These are phyloP conservation scores for Eurotiales sp. DNA, from an alignment of 2,329 filamentous ascomycete species.

Conservation along the genomic window DNA sequence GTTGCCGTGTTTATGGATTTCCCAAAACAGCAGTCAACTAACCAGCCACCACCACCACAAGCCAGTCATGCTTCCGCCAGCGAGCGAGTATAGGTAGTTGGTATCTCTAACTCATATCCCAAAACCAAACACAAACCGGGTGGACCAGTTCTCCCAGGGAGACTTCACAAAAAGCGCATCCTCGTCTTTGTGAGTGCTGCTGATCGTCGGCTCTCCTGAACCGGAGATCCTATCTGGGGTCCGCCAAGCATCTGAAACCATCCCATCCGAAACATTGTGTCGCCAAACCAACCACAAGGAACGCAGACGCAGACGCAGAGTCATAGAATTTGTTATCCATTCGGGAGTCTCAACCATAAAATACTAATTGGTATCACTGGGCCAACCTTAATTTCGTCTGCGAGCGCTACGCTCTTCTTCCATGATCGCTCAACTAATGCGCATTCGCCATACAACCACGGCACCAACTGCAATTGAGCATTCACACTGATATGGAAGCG, in stretches of 20 bases:
- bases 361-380: slow-evolving; percentile 1
- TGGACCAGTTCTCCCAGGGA: background rate
- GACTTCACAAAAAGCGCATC: background rate
- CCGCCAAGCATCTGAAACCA: slow-evolving; percentile 7
- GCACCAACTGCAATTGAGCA: background rate
- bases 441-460: slow-evolving; percentile 1
- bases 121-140: too few relatives aligned
- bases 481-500: slow-evolving; percentile 41
- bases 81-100: background rate
- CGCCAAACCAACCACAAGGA: background rate
- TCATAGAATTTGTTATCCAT: background rate
- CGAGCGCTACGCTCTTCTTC: slow-evolving; percentile 3
- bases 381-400: slow-evolving; percentile 2
- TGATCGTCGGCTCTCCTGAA: slow-evolving; percentile 13
- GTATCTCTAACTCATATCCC: too few relatives aligned
- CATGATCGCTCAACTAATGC: slow-evolving; percentile 1
- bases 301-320: slow-evolving; percentile 3
- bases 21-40: slow-evolving; percentile 26
- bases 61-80: background rate
- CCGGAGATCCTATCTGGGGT: slow-evolving; percentile 13
- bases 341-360: too few relatives aligned
- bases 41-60: slow-evolving; percentile 4
- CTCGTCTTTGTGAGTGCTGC: too few relatives aligned
- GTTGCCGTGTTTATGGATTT: slow-evolving; percentile 39
- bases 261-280: slow-evolving; percentile 4